Evolutionary conservation across 1,284 basidiomycete species (phyloP), one percentile per base, ranked within the genome.

Genomic region (Papiliotrema nemorosa): DNA sequence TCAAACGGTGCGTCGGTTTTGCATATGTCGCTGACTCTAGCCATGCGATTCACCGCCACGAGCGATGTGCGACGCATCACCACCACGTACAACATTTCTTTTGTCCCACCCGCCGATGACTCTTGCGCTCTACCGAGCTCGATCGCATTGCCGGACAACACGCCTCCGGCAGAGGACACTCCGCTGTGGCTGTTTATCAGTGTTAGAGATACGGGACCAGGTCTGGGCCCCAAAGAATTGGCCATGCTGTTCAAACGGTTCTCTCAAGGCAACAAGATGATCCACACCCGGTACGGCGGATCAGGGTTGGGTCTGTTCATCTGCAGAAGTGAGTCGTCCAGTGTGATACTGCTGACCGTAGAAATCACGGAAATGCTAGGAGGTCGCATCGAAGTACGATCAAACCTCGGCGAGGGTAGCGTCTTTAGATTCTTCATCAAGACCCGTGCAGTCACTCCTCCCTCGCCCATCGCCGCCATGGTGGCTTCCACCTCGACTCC

Each of bases 341-440:
- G 21, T 12, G 35, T 27, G 20, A 22, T 47, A 5, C 22, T 6
- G 55, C 39, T 55, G 55, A 53, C 38, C 40, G 13, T 36, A 59
- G 59, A 65, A 50, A 70, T 72, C 44, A 66, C 67, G 14, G 70
- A 74, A 50, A 51, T 72, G 10, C 60, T 69, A 22, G 66, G 67
- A 10, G 73, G 73, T 7, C 53, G 66, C 5, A 74, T 75, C 45
- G 69, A 70, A 47, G 69, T 74, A 13, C 44, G 60, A 14, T 64
- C 61, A 33, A 49, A 63, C 36, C 49, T 70, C 1, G 72, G 70
- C 2, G 48, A 64, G 26, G 73, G 73, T 14, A 64, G 57, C 54
- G 58, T 63, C 9, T 77, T 77, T 66, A 67, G 72, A 13, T 77
- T 77, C 63, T 76, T 69, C 57, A 69, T 77, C 59, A 58, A 68